Percentiles rank a stretch among this genome's conserved stretches.
Conservation (phyloP, 1,139 yeast genomes). For the Protomyces macrosporus region DNA sequence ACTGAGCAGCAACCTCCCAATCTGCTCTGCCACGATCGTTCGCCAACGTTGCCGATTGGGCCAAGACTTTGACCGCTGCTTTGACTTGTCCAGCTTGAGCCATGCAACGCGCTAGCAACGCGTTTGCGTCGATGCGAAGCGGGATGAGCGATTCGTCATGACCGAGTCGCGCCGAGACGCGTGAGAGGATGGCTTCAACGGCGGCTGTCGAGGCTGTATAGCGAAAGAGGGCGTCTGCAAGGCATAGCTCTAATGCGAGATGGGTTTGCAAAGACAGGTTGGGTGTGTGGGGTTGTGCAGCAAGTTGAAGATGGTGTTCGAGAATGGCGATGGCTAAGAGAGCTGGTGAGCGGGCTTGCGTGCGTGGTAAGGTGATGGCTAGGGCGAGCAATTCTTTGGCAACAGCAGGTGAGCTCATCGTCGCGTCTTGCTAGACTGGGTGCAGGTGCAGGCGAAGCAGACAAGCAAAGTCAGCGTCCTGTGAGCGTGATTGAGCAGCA, state of each 20-base stretch:
- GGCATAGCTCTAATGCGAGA: neutral
- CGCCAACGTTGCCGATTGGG: neutral
- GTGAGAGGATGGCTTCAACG: neutral
- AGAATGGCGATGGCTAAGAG: neutral
- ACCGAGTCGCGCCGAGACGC: neutral
- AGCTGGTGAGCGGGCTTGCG: neutral
- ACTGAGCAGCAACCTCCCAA: neutral
- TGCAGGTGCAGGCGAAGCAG: no score
- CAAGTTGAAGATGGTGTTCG: neutral
- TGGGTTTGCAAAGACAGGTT: neutral
- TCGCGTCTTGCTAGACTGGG: no score
- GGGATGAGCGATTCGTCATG: neutral
- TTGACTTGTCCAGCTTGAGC: neutral
- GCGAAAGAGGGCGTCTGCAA: neutral
- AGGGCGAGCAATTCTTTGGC: neutral
- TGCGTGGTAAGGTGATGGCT: neutral
- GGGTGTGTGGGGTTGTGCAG: neutral
- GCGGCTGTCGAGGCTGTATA: neutral
- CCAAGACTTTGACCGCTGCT: neutral
- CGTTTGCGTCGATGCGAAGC: neutral
- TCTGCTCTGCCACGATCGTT: neutral
- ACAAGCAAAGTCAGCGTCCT: no score
- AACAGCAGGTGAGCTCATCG: neutral
- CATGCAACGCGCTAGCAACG: neutral
- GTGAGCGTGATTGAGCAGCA: no score